Evolutionary conservation across 345 rosid genomes (phyloP), one percentile per base, ranked within the genome.

Genomic region (Trapa incisa): DNA sequence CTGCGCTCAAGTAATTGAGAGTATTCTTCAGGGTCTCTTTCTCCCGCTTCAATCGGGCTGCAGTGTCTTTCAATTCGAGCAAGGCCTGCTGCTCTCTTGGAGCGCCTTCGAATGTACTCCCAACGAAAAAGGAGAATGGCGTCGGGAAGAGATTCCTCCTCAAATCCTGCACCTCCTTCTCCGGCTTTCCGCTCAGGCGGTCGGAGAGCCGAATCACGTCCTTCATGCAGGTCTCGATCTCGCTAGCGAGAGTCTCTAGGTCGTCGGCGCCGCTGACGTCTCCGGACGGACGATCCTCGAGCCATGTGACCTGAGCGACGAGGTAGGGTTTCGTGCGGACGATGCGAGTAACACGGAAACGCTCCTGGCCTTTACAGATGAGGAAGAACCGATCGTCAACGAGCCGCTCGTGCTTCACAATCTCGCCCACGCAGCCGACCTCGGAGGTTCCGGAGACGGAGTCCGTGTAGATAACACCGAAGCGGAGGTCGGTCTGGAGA

Each of bases 21-120:
- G 97, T 93, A 72, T 90, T 86, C 88, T 87, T 85, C 78, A 90
- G 75, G 14, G 97, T 93, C 75, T 90, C 98, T 81, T 88, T 88
- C 77, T 93, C 97, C 67, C 97, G 85, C 84, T 93, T 88, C 71
- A 93, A 77, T 78, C 98, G 81, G 33, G 91, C 80, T 1, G 96
- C 97, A 0, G 98, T 85, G 67, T 93, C 98, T 68, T 90, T 96
- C 80, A 93, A 70, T 73, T 93, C 98, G 64, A 93, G 86, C 75
- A 93, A 71, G 3, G 92, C 97, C 72, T 93, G 98, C 70, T 93
- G 98, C 83, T 93, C 98, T 61, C 88, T 81, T 0, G 96, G 96
- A 1, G 92, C 97, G 0, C 96, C 98, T 68, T 90, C 97, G n/a
- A 93, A 93, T 9, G 97, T 87, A 65, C 96, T 90, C 9, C 94